Percentiles rank a stretch among this genome's conserved stretches.
These are phyloP conservation scores for Jatropha curcas DNA, from an alignment of 345 rosid species.

Conservation along the genomic window DNA sequence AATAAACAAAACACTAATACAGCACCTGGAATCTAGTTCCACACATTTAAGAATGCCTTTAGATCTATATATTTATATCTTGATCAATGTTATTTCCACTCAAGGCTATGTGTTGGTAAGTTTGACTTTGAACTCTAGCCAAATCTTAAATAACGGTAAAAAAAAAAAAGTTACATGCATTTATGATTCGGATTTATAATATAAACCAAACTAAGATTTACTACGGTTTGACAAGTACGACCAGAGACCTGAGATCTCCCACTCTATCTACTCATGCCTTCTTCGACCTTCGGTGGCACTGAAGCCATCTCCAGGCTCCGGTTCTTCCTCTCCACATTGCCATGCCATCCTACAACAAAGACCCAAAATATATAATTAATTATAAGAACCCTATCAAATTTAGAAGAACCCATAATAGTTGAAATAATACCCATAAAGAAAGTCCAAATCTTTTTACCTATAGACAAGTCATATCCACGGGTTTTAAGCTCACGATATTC, in stretches of 20 bases:
- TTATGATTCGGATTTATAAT: too few relatives aligned
- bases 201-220: background rate
- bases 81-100: too few relatives aligned
- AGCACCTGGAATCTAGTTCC: too few relatives aligned
- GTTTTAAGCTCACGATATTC: slow-evolving; percentile 34
- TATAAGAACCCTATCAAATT: background rate
- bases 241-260: background rate
- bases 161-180: too few relatives aligned
- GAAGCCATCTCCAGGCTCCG: slow-evolving; percentile 29
- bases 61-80: too few relatives aligned
- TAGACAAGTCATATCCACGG: slow-evolving; percentile 29
- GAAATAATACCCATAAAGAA: background rate
- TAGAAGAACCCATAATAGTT: background rate
- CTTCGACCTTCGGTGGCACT: slow-evolving; percentile 20
- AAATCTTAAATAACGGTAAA: too few relatives aligned
- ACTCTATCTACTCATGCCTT: slow-evolving; percentile 28
- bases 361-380: background rate
- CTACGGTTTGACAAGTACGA: background rate
- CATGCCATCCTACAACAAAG: slow-evolving; percentile 29
- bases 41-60: too few relatives aligned
- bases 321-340: slow-evolving; percentile 32
- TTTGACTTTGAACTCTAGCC: too few relatives aligned
- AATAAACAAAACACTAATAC: too few relatives aligned
- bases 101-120: too few relatives aligned
- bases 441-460: slow-evolving; percentile 7